These are phyloP conservation scores for Rhizophagus prolifer DNA, from an alignment of 192 early-diverging fungal species.

Conservation along the genomic window DNA sequence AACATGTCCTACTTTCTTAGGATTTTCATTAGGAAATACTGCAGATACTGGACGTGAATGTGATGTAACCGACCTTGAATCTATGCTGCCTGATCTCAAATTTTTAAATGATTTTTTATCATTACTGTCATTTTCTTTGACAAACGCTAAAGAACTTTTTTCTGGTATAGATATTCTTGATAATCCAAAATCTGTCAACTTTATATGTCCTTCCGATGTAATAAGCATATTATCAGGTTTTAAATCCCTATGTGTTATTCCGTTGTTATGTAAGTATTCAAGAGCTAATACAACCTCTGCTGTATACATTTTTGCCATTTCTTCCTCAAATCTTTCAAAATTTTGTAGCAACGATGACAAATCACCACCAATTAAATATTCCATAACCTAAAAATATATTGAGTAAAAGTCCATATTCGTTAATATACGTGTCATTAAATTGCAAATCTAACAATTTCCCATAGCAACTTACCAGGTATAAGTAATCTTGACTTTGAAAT, in stretches of 20 bases:
- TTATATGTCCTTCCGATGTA: constrained; percentile 85
- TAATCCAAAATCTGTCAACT: constrained; percentile 94
- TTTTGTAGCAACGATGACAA: constrained; percentile 72
- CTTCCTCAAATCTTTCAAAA: constrained; percentile 76
- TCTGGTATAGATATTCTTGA: constrained; percentile 75
- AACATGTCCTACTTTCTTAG: not conserved
- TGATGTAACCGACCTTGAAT: constrained; percentile 1
- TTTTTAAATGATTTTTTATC: constrained; percentile 31
- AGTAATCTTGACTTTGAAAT: constrained; percentile 83
- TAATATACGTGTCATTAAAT: not conserved
- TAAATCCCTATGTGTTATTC: constrained; percentile 86
- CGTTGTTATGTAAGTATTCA: constrained; percentile 86
- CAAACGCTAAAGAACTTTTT: constrained; percentile 38
- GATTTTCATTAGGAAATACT: constrained; percentile 26
- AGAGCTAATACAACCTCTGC: constrained; percentile 89
- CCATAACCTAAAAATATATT: constrained; percentile 59
- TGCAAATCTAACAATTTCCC: not conserved
- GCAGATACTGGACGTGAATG: constrained; percentile 24
- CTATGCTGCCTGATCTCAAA: not conserved
- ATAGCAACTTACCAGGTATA: constrained; percentile 68
- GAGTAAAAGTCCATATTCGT: not conserved
- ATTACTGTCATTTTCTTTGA: constrained; percentile 29
- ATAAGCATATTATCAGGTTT: constrained; percentile 87
- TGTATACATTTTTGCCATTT: constrained; percentile 84
- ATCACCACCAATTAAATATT: constrained; percentile 89